Evolutionary conservation across 768 basidiomycete genomes (phyloP), one percentile per base, ranked within the genome.

Genomic region (Leccinum incarnatum): DNA sequence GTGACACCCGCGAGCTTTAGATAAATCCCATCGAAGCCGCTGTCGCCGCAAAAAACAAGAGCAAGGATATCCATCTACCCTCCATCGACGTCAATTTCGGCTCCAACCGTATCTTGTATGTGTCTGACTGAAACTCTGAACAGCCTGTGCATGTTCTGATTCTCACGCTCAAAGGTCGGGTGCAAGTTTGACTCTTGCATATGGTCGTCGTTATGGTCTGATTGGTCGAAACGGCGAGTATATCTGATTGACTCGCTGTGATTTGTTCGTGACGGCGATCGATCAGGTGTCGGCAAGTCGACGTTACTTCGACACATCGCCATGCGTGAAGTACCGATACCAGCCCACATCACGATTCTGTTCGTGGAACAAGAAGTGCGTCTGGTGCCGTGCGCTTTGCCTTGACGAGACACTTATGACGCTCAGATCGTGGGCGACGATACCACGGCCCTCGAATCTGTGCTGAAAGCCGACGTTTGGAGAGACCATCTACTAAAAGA

Each of bases 391-490:
- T 42, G 30, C 5, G 8, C 49, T 23, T 32, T 36, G 6, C 15
- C 42, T 9, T 40, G n/a, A 36, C 27, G 21, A 48, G 36, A 25
- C 1, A 17, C 15, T 54, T 12, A 68, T 23, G 27, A 2, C 8
- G 9, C 47, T 1, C 42, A 95, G 91, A 90, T 98, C 64, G 71
- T 93, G 55, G 97, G 96, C 32, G 96, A 98, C 72, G 95, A 95
- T 63, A 98, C 95, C 0, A 77, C 79, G 1, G 97, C 97, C 3
- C 80, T 99, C 46, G 91, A 95, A 21, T 95, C 95, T 1, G 97
- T 99, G 21, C 81, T 99, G n/a, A 94, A 95, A 72, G 97, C 97
- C n/a, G 97, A 99, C 70, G 97, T 99, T 32, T 98, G 97, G 94
- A 82, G 96, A 70, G 95, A 96, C 67, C 90, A 93, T 63, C 79